Evolutionary conservation across 2,329 filamentous ascomycete genomes (phyloP), one percentile per base, ranked within the genome.

Genomic region (Chaetoscypha palmicola): DNA sequence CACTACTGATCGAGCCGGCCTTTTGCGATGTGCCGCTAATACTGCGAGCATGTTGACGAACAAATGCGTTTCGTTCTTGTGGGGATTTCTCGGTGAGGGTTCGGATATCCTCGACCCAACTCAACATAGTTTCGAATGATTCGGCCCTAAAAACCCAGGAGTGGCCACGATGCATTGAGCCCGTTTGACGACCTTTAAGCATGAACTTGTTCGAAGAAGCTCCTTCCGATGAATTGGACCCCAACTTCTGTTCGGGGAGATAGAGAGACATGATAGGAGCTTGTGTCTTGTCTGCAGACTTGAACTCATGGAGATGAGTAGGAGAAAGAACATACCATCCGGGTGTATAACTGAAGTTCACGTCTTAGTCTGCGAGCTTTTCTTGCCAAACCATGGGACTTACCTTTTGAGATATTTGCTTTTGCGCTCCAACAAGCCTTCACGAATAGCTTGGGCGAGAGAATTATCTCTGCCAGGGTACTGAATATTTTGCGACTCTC

Each of bases 281-380:
- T 65, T 92, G 87, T 47, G 78, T 84, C 63, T 91, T 90, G 67
- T 97, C 91, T 54, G 89, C 88, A n/a, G 89, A 95, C 64, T 95
- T 96, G 76, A 97, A 98, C 67, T 98, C 92, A 68, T 98, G 92
- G 17, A 98, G 76, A 66, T 98, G 92, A 44, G 92, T 97, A 12
- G 92, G 87, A 56, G 92, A 95, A 55, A 98, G 72, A 37, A 97
- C 89, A 65, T 96, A 96, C 90, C 91, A 97, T 61, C 91, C 91
- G 36, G 53, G 53, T 20, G 52, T 58, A 38, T 58, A 58, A 22
- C 40, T 43, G 24, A 28, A n/a, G 7, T 28, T 28, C 24, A 28
- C 12, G 24, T 28, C 24, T 8, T n/a, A 28, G n/a, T 28, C 24
- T n/a, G 8, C n/a, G n/a, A n/a, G n/a, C n/a, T n/a, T n/a, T n/a